Evolutionary conservation across 164 flowering plant species (phyloP), one percentile per base, ranked within the genome.

Genomic region (Santalum album): DNA sequence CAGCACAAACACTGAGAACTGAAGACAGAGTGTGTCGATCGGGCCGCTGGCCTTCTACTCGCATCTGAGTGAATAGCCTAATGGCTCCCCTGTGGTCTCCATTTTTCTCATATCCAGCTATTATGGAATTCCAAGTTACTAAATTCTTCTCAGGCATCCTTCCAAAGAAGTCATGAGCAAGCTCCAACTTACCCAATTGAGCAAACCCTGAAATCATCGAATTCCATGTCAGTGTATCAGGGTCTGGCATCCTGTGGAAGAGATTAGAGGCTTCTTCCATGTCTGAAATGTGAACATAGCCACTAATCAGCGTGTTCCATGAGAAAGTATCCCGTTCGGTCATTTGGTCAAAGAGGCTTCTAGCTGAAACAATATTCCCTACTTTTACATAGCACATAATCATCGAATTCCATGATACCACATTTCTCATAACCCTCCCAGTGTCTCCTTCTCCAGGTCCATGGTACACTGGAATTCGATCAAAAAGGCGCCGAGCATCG

Each of bases 321-420:
- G 81, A 61, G 25, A 77, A 46, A 3, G 48, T 55, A 57, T 78
- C 82, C 9, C 75, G 69, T n/a, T 68, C 65, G 20, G 5, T 39
- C 82, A 75, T 75, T 55, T 67, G 59, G 38, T 75, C 72, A 51
- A 78, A 78, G 35, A 78, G 65, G n/a, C 48, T 46, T 39, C 77
- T 62, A n/a, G 78, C 78, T 20, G 75, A 67, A 49, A 60, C 53
- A 25, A 63, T 27, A 53, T 75, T 75, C 17, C 75, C 68, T 3
- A 58, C 73, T 63, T 70, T 78, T 18, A 64, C 61, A 55, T 78
- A 75, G 29, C 69, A 54, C 75, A 72, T 72, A 21, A 75, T 75
- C 82, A 78, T 75, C 6, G 77, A 56, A 62, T 78, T 78, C 82
- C 79, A 78, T 0, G 79, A 69, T 14, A 78, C 72, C 19, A 75